phyloP scores from a whole-genome alignment of 2,329 filamentous ascomycete genomes.

The Aureobasidium mangrovei region DNA sequence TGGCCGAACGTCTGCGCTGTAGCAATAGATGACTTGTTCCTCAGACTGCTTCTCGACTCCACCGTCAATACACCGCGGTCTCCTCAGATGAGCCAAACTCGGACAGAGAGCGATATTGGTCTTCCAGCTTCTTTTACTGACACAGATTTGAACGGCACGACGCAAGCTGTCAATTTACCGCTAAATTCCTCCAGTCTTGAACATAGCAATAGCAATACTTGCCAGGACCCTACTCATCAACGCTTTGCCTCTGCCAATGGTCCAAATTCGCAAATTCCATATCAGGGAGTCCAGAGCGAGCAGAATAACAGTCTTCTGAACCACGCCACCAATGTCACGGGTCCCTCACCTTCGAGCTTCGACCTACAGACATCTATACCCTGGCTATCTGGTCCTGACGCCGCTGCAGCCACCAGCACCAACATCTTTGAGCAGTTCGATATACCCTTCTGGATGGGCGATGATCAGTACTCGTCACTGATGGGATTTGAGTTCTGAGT shows the following conservation, averaged over 20 bases:
- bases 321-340: neutral
- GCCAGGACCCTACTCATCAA: too few species aligned
- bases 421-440: conserved; percentile 29
- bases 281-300: neutral
- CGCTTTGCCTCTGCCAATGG: too few species aligned
- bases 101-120: too few species aligned
- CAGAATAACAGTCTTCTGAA: neutral
- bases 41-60: neutral
- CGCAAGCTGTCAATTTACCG: too few species aligned
- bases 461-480: conserved; percentile 24
- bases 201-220: too few species aligned
- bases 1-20: conserved; percentile 17
- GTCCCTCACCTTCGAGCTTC: neutral
- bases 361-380: neutral
- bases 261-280: too few species aligned
- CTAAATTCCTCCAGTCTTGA: too few species aligned
- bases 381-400: neutral
- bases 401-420: conserved; percentile 14
- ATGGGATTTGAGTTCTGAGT: neutral
- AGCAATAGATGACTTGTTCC: conserved; percentile 15
- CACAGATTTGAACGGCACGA: too few species aligned
- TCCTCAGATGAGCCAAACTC: neutral
- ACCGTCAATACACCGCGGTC: neutral
- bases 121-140: too few species aligned
- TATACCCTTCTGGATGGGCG: conserved; percentile 30